A percentile compares a stretch with the other conserved stretches of the same genome.
Conservation (phyloP, 2,329 filamentous ascomycete genomes). For the Dactylonectria estremocensis region DNA sequence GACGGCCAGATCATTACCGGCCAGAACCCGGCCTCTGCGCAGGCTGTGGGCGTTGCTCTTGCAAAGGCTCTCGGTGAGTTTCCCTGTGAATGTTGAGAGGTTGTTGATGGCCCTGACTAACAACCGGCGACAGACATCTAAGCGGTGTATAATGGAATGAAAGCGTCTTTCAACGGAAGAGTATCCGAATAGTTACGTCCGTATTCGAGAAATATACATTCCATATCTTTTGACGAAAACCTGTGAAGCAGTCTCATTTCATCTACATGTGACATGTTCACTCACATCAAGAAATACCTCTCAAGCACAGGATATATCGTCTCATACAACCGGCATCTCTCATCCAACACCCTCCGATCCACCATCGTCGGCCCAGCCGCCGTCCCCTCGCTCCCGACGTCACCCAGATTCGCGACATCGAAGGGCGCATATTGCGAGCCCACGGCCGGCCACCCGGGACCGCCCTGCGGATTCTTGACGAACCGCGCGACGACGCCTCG, state of each 20-base stretch:
- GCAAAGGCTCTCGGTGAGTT: slow-evolving; percentile 59
- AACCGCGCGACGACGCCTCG: slow-evolving; percentile 45
- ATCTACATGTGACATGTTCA: background rate
- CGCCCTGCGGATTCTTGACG: slow-evolving; percentile 40
- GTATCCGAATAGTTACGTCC: slow-evolving; percentile 24
- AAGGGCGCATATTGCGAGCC: slow-evolving; percentile 39
- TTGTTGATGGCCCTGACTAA: background rate
- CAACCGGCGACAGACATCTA: background rate
- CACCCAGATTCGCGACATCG: slow-evolving; percentile 44
- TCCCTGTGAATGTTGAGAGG: background rate
- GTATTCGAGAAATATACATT: slow-evolving; percentile 16
- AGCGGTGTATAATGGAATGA: background rate
- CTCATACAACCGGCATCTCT: slow-evolving; percentile 40
- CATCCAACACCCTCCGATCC: slow-evolving; percentile 39
- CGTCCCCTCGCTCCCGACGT: slow-evolving; percentile 22
- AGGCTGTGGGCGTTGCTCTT: slow-evolving; percentile 67
- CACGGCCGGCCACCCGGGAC: slow-evolving; percentile 47
- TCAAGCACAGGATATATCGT: slow-evolving; percentile 38
- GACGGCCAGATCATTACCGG: slow-evolving; percentile 70
- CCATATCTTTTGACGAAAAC: background rate
- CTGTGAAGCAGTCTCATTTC: too few species aligned
- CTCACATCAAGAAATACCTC: slow-evolving; percentile 18
- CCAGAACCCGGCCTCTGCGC: slow-evolving; percentile 70
- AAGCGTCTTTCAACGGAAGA: background rate
- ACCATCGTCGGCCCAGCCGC: slow-evolving; percentile 33